Evolutionary conservation across 352 stramenopile species (phyloP).

Genomic region (Thalassiosira pacifica): DNA sequence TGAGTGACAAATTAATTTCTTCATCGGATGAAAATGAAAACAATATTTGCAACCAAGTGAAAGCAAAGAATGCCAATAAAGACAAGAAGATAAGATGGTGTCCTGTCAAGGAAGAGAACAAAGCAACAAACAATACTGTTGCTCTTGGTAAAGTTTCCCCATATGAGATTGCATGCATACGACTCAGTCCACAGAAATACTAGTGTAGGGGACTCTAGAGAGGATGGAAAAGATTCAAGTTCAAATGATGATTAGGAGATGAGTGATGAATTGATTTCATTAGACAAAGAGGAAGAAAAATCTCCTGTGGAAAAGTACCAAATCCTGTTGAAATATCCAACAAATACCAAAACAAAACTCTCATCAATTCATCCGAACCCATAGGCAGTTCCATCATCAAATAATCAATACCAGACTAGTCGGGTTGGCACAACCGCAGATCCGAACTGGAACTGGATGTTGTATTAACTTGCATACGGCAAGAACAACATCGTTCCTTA

Average conservation of each 20-base stretch:
- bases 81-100: not conserved
- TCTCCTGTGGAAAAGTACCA: not conserved
- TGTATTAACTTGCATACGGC: constrained; percentile 30
- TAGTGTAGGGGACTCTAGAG: constrained; percentile 4
- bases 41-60: not conserved
- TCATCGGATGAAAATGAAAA: constrained; percentile 12
- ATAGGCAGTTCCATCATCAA: constrained; percentile 46
- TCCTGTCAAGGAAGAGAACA: not conserved
- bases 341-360: constrained; percentile 33
- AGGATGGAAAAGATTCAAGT: constrained; percentile 10
- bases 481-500: constrained; percentile 19
- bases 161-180: too few relatives aligned
- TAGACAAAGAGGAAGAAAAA: not conserved
- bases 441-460: constrained; percentile 36
- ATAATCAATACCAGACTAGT: not conserved
- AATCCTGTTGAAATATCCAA: not conserved
- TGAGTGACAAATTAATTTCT: constrained; percentile 14
- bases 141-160: too few relatives aligned
- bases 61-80: not conserved
- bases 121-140: too few relatives aligned
- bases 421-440: constrained; percentile 37
- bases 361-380: constrained; percentile 39
- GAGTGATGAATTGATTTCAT: constrained; percentile 44
- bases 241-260: constrained; percentile 14
- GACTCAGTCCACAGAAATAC: too few relatives aligned